Conservation (phyloP, 108 stramenopile genomes). For the Epithemia pelagica region DNA sequence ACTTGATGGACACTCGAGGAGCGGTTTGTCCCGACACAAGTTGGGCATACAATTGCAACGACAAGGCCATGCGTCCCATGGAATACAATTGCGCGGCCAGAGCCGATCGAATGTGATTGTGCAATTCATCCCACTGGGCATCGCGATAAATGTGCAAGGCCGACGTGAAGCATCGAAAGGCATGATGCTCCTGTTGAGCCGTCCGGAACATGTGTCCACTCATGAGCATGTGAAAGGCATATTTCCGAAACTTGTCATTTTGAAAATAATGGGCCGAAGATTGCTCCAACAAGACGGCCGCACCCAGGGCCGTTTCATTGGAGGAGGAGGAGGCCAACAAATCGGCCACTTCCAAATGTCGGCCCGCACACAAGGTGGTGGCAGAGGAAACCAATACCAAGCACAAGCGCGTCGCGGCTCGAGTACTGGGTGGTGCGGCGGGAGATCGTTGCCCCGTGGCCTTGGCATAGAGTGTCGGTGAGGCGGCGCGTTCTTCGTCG, state of each 20-base stretch:
- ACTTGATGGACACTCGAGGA: slow-evolving; percentile 65
- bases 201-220: slow-evolving; percentile 87
- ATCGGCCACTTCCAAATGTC: slow-evolving; percentile 78
- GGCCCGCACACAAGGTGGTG: slow-evolving; percentile 34
- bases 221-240: slow-evolving; percentile 89
- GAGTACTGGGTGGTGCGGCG: slow-evolving; percentile 51
- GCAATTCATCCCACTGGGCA: slow-evolving; percentile 69
- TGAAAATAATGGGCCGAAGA: slow-evolving; percentile 66
- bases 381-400: slow-evolving; percentile 45
- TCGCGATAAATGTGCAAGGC: slow-evolving; percentile 69
- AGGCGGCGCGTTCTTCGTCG: slow-evolving; percentile 50
- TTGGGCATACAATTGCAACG: slow-evolving; percentile 69
- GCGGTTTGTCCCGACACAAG: slow-evolving; percentile 45
- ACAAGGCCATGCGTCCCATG: slow-evolving; percentile 63
- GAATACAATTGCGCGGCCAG: slow-evolving; percentile 77
- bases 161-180: slow-evolving; percentile 79
- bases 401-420: slow-evolving; percentile 70
- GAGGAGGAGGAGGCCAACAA: slow-evolving; percentile 74
- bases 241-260: slow-evolving; percentile 70
- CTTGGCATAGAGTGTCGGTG: slow-evolving; percentile 19
- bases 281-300: slow-evolving; percentile 80
- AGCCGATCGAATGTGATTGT: slow-evolving; percentile 71
- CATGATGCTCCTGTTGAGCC: slow-evolving; percentile 74
- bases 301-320: slow-evolving; percentile 77
- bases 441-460: slow-evolving; percentile 32